phyloP scores from a whole-genome alignment of 1,284 basidiomycete genomes.

The Amylostereum areolatum region DNA sequence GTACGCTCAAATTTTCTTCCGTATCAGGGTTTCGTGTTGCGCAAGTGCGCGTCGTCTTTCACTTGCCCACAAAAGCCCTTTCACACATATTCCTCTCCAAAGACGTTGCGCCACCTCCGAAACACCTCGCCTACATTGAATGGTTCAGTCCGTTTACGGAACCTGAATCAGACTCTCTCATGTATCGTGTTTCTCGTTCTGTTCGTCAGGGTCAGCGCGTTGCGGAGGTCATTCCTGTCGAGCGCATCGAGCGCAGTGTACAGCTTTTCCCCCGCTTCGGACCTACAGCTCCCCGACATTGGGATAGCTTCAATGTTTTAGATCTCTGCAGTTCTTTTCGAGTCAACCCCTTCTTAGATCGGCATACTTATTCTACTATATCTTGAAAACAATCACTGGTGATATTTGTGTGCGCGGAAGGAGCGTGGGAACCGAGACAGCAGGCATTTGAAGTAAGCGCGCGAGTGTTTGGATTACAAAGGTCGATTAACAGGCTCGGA shows the following conservation, averaged over 20 bases:
- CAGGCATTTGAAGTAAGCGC: too few species aligned
- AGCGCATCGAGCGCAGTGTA: constrained; percentile 18
- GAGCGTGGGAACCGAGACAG: too few species aligned
- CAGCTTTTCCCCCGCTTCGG: constrained; percentile 16
- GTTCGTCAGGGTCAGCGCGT: not conserved
- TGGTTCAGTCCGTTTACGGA: not conserved
- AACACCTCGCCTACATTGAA: constrained; percentile 19
- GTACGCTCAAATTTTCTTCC: not conserved
- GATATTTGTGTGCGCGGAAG: too few species aligned
- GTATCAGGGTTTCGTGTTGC: constrained; percentile 17
- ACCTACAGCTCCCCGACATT: constrained; percentile 1
- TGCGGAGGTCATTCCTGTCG: constrained; percentile 18
- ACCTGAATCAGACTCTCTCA: not conserved
- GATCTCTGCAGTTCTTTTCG: constrained; percentile 7
- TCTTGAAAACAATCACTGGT: too few species aligned
- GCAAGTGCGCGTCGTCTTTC: constrained; percentile 18
- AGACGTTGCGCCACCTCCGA: not conserved
- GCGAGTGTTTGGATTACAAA: too few species aligned
- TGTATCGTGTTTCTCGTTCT: not conserved
- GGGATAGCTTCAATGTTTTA: constrained; percentile 9
- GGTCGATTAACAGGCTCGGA: too few species aligned
- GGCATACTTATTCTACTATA: constrained; percentile 7
- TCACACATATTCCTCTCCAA: not conserved
- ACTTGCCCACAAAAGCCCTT: constrained; percentile 9
- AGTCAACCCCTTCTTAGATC: constrained; percentile 11